Evolutionary conservation across 1,284 basidiomycete genomes (phyloP), one percentile per base, ranked within the genome.

Genomic region (Limonomyces culmigenus): DNA sequence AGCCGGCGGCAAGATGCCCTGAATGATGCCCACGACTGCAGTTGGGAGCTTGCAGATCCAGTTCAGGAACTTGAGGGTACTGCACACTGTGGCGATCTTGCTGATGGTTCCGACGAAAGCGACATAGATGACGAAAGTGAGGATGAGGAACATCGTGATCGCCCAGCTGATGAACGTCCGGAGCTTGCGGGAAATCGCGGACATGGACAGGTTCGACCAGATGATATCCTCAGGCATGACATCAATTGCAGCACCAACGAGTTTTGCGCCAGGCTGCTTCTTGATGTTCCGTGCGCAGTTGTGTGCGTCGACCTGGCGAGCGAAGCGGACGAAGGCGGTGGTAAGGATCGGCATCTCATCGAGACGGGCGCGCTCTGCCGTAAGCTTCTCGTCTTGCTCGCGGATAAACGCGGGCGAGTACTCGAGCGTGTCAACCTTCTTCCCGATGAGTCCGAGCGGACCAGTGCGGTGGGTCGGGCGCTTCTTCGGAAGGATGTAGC

Each of bases 301-400:
- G 54, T 87, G 83, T 8, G 83, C 81, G 3, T 79, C 78, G 44
- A 89, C 78, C 55, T 92, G 88, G 44, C 72, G 69, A 50, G 85
- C 71, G 66, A 92, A 95, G 18, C 81, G 78, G 41, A 95, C 67
- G 52, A 95, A 93, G 3, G 79, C 81, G 19, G 77, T 78, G 45
- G 67, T 81, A 43, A 79, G 47, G 2, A 74, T 72, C 5, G 70
- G 70, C 38, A 74, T 76, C 21, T 19, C 17, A 8, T 10, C 15
- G 16, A 33, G 10, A 67, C 57, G 15, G 59, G 69, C 40, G 60
- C 58, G 2, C 63, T 62, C 33, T 77, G 53, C 3, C 67, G 39
- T 27, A 48, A 45, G 17, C 60, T 70, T 39, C 67, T 66, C 2
- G 53, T 59, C 49, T 33, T 83, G 70, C 45, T 80, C 68, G 3